Conservation (phyloP, 805 yeast species). For the Kuraishia floccosa region DNA sequence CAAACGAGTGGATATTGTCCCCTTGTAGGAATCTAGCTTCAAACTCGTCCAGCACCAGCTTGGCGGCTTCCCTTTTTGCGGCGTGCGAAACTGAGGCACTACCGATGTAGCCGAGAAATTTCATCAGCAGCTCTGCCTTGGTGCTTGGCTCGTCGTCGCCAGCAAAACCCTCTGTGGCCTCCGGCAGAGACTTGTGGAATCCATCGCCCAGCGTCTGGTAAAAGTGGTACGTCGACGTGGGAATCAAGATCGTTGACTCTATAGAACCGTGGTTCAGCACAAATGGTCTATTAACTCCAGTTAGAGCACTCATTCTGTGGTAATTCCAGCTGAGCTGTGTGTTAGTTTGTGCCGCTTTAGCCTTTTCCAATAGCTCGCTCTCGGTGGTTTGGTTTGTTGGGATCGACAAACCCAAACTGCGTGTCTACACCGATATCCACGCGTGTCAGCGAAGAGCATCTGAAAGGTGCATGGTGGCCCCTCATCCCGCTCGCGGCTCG, state of each 20-base stretch:
- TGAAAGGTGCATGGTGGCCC: too few relatives aligned
- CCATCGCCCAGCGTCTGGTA: conserved; percentile 84
- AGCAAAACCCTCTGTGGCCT: conserved; percentile 73
- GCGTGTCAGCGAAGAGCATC: too few relatives aligned
- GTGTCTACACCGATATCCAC: too few relatives aligned
- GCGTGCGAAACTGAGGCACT: conserved; percentile 9
- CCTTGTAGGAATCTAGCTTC: conserved; percentile 69
- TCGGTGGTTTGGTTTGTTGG: too few relatives aligned
- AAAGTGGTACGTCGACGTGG: conserved; percentile 66
- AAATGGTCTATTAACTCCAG: conserved; percentile 57
- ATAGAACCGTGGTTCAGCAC: conserved; percentile 75
- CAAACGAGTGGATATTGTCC: conserved; percentile 81
- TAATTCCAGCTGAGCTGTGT: too few relatives aligned
- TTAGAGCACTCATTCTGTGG: conserved; percentile 2
- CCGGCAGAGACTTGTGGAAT: conserved; percentile 68
- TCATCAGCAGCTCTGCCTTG: conserved; percentile 74
- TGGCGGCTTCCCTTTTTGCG: conserved; percentile 45
- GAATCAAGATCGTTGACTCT: conserved; percentile 82
- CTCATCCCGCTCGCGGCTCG: too few relatives aligned
- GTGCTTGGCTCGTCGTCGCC: conserved; percentile 83
- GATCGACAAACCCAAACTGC: too few relatives aligned
- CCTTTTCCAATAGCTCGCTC: too few relatives aligned
- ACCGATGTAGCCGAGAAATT: conserved; percentile 66
- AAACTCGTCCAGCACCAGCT: conserved; percentile 68
- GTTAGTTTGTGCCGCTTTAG: too few relatives aligned